phyloP scores from a whole-genome alignment of 1,139 yeast genomes.

The Sugiyamaella sp. region DNA sequence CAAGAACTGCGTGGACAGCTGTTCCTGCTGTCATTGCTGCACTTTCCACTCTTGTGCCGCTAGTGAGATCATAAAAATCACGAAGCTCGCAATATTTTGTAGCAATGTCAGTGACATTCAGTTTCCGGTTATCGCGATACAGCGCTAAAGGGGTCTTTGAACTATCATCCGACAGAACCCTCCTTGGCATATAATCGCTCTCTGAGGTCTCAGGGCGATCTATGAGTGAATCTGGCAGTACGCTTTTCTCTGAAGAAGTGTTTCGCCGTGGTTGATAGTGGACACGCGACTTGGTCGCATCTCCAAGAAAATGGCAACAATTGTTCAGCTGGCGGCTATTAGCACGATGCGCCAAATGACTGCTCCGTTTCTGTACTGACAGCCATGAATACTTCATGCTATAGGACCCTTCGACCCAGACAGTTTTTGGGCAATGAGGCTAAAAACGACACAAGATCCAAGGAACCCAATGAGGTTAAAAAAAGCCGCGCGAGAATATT shows the following conservation, averaged over 20 bases:
- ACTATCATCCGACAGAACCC: neutral
- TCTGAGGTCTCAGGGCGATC: neutral
- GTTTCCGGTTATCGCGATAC: constrained; percentile 26
- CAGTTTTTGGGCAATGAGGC: constrained; percentile 71
- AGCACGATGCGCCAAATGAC: neutral
- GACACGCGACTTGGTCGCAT: neutral
- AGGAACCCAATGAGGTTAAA: constrained; percentile 79
- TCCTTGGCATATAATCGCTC: constrained; percentile 15
- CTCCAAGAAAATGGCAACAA: neutral
- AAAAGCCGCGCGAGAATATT: constrained; percentile 76
- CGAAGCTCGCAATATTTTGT: constrained; percentile 38
- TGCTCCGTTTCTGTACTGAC: neutral
- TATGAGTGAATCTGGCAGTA: neutral
- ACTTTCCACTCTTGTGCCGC: neutral
- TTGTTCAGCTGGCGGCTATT: neutral
- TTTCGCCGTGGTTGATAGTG: too few species aligned
- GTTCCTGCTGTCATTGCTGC: constrained; percentile 32
- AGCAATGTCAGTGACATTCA: constrained; percentile 37
- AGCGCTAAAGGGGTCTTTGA: constrained; percentile 21
- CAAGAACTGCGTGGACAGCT: constrained; percentile 37
- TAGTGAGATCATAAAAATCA: constrained; percentile 27
- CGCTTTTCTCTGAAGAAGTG: too few species aligned
- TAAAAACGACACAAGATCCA: constrained; percentile 78
- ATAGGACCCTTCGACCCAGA: constrained; percentile 24
- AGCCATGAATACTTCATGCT: constrained; percentile 7